These are phyloP conservation scores for Ophiostoma pallidulum DNA, from an alignment of 2,329 filamentous ascomycete genomes.

Conservation along the genomic window DNA sequence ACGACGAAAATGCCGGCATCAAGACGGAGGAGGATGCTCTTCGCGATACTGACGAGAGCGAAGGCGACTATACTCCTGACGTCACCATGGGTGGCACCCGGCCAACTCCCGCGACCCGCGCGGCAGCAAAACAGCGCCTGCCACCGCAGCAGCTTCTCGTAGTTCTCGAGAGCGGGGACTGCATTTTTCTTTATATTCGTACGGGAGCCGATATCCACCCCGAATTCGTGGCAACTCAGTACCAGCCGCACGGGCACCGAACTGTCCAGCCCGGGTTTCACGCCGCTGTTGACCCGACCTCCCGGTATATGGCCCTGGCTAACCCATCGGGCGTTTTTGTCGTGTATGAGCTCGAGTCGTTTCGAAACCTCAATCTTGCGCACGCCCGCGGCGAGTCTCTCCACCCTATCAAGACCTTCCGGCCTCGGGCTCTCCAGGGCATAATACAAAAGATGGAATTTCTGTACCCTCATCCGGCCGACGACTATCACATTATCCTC, in stretches of 20 bases:
- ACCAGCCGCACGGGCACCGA: conserved; percentile 48
- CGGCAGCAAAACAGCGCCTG: conserved; percentile 23
- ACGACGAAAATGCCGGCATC: conserved; percentile 18
- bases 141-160: conserved; percentile 78
- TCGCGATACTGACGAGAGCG: neutral
- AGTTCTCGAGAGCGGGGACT: conserved; percentile 60
- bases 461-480: conserved; percentile 57
- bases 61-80: neutral
- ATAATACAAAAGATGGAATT: conserved; percentile 84
- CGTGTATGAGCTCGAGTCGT: conserved; percentile 58
- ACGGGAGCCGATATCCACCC: conserved; percentile 34
- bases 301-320: conserved; percentile 57
- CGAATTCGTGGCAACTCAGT: conserved; percentile 52
- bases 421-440: conserved; percentile 48
- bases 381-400: conserved; percentile 38
- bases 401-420: conserved; percentile 45
- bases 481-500: conserved; percentile 65
- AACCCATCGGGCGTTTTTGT: conserved; percentile 62
- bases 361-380: conserved; percentile 40
- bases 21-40: conserved; percentile 33
- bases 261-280: conserved; percentile 52
- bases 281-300: conserved; percentile 70
- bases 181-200: conserved; percentile 66
- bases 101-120: neutral
- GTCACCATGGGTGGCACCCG: conserved; percentile 4